Conservation (phyloP, 1,284 basidiomycete genomes). For the Volvariella surrecta region DNA sequence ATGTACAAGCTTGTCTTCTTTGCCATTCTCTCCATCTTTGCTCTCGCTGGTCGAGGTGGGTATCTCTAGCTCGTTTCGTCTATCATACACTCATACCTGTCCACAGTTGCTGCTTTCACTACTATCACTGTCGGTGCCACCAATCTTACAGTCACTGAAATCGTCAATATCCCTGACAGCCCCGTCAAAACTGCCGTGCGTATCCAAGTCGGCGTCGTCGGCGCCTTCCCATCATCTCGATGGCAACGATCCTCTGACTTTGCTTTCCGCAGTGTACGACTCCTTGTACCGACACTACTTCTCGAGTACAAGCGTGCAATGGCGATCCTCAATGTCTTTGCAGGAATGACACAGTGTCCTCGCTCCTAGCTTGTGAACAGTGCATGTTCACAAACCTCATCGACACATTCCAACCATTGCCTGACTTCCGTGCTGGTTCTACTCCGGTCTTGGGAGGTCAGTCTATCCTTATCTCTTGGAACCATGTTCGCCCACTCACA, state of each 20-base stretch:
- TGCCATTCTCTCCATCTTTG: conserved; percentile 23
- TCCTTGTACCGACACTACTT: conserved; percentile 28
- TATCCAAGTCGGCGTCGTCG: conserved; percentile 5
- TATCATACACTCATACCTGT: neutral
- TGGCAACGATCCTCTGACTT: conserved; percentile 8
- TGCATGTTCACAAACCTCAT: conserved; percentile 56
- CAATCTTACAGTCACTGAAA: conserved; percentile 32
- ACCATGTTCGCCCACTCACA: neutral
- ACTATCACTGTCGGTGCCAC: conserved; percentile 36
- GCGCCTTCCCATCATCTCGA: neutral
- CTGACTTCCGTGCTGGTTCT: conserved; percentile 48
- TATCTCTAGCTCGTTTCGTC: neutral
- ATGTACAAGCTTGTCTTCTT: conserved; percentile 24
- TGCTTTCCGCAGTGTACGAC: conserved; percentile 34
- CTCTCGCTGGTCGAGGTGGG: conserved; percentile 49
- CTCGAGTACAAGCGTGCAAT: conserved; percentile 29
- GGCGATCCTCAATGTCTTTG: conserved; percentile 46
- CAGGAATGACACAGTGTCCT: conserved; percentile 24
- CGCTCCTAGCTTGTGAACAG: conserved; percentile 45
- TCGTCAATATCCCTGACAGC: conserved; percentile 35
- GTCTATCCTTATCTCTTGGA: conserved; percentile 11
- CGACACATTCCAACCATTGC: conserved; percentile 32
- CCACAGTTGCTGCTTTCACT: conserved; percentile 34
- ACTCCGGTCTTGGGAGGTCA: conserved; percentile 42
- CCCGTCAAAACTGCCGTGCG: conserved; percentile 33